These are phyloP conservation scores for Corchorus olitorius DNA, from an alignment of 345 rosid species.

Conservation along the genomic window DNA sequence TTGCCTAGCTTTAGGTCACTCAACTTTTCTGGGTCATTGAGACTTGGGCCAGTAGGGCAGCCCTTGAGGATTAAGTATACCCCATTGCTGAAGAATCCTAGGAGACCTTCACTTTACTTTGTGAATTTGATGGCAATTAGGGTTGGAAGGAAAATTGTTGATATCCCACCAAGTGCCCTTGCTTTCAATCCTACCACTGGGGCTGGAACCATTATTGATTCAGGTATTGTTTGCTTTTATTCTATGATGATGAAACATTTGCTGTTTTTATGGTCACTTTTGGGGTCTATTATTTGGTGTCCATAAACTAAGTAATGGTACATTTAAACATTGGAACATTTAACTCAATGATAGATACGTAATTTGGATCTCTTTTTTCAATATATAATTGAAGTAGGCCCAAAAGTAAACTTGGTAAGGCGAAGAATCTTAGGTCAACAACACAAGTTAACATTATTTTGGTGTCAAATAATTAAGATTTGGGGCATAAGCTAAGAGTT, in stretches of 20 bases:
- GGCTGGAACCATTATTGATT: constrained; percentile 90
- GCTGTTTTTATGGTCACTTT: background rate
- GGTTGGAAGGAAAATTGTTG: constrained; percentile 71
- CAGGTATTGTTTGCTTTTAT: constrained; percentile 46
- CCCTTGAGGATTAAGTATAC: constrained; percentile 75
- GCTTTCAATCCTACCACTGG: constrained; percentile 79
- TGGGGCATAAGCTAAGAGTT: background rate
- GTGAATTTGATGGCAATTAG: constrained; percentile 74
- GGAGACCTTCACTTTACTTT: constrained; percentile 81
- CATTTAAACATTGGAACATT: too few species aligned
- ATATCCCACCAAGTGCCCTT: constrained; percentile 64
- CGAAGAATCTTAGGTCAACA: background rate
- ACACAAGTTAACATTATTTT: background rate
- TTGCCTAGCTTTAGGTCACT: constrained; percentile 74
- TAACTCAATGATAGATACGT: too few species aligned
- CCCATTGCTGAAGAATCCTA: constrained; percentile 78
- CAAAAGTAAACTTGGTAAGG: too few species aligned
- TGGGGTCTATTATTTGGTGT: background rate
- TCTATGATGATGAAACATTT: background rate
- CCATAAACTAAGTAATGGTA: background rate
- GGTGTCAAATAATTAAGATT: background rate
- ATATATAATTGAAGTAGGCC: background rate
- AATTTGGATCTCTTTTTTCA: too few species aligned
- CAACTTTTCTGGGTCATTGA: constrained; percentile 82
- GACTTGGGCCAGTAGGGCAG: constrained; percentile 80